Evolutionary conservation across 805 yeast species (phyloP).

Genomic region (Scheffersomyces stipitis): DNA sequence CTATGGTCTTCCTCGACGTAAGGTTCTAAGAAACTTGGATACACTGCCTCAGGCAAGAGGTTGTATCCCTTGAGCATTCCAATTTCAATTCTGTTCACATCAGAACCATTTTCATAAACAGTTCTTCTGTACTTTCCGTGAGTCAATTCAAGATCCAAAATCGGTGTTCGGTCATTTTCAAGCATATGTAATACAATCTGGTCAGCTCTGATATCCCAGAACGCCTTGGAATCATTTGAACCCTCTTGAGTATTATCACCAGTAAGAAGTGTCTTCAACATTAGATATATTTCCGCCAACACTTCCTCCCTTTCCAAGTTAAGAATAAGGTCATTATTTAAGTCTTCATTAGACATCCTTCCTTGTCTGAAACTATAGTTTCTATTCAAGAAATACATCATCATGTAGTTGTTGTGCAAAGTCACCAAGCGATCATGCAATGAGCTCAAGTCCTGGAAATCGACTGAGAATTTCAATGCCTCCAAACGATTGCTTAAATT

Average conservation of each 20-base stretch:
- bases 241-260: slow-evolving; percentile 26
- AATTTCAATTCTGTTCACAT: slow-evolving; percentile 35
- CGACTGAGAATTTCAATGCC: slow-evolving; percentile 67
- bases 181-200: slow-evolving; percentile 40
- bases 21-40: slow-evolving; percentile 36
- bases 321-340: slow-evolving; percentile 43
- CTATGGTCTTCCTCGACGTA: too few species aligned
- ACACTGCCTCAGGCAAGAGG: slow-evolving; percentile 30
- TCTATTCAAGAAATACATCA: slow-evolving; percentile 40
- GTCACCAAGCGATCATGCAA: slow-evolving; percentile 47
- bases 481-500: slow-evolving; percentile 58
- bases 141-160: slow-evolving; percentile 37
- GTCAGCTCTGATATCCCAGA: slow-evolving; percentile 41
- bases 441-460: slow-evolving; percentile 58
- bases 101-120: slow-evolving; percentile 41
- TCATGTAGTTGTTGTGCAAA: slow-evolving; percentile 49
- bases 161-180: slow-evolving; percentile 40
- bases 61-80: slow-evolving; percentile 39
- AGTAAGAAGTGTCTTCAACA: slow-evolving; percentile 36
- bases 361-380: slow-evolving; percentile 51
- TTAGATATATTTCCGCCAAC: slow-evolving; percentile 31
- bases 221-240: slow-evolving; percentile 20
- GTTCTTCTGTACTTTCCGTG: slow-evolving; percentile 31
- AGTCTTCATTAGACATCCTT: slow-evolving; percentile 49
- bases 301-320: slow-evolving; percentile 32